phyloP scores from a whole-genome alignment of 1,284 basidiomycete genomes.

The Sanghuangporus baumii region DNA sequence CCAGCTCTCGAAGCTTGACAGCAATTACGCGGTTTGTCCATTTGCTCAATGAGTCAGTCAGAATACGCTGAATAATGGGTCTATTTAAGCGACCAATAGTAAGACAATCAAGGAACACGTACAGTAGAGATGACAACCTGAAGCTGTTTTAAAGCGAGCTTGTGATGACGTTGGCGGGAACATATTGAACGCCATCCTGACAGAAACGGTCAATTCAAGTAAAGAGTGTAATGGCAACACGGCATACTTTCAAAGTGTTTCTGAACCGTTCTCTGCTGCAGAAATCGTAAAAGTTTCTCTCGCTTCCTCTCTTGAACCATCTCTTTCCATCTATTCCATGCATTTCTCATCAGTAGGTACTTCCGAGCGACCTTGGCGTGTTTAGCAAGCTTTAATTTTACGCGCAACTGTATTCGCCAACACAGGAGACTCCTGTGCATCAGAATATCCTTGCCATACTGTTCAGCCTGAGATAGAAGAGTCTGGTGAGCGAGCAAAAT shows the following conservation, averaged over 20 bases:
- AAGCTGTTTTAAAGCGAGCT: conserved; percentile 5
- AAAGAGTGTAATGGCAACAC: background rate
- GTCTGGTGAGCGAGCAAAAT: conserved; percentile 38
- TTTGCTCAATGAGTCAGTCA: conserved; percentile 38
- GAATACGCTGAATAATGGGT: conserved; percentile 40
- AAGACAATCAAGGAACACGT: conserved; percentile 28
- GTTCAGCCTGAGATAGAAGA: conserved; percentile 44
- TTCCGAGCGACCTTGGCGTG: conserved; percentile 55
- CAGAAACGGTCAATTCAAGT: background rate
- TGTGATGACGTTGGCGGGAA: conserved; percentile 5
- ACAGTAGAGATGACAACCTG: conserved; percentile 1
- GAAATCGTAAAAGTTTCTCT: conserved; percentile 39
- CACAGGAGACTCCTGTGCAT: conserved; percentile 42
- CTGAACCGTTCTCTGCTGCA: conserved; percentile 35
- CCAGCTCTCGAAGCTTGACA: conserved; percentile 63
- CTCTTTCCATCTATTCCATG: conserved; percentile 48
- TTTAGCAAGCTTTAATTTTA: conserved; percentile 45
- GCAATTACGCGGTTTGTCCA: conserved; percentile 74
- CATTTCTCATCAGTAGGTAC: conserved; percentile 45
- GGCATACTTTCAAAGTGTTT: conserved; percentile 20
- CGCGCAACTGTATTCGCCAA: conserved; percentile 56
- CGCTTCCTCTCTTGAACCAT: conserved; percentile 44
- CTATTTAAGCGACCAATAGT: conserved; percentile 23
- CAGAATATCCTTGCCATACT: conserved; percentile 38
- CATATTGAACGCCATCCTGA: conserved; percentile 13